Base-by-base conservation (phyloP, 176 grass and related monocot species). In the Typha latifolia region DNA sequence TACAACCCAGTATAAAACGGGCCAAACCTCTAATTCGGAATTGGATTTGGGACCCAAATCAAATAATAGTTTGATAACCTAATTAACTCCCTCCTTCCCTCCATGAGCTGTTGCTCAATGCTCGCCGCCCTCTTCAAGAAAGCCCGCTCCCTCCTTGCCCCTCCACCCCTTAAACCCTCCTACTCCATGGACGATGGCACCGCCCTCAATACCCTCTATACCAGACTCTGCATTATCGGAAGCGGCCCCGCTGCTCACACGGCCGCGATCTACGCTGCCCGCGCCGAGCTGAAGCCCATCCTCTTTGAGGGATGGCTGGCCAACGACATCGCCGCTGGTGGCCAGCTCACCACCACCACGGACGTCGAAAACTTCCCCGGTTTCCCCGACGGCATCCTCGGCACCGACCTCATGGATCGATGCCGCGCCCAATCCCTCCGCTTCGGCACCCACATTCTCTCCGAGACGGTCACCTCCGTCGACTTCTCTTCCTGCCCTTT, bases 301-400 rank as follows among this genome's bases (percentile, higher is more conserved):
- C 80, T 97, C 69, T 93, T 92, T 73, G 86, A 99, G 73, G 94
- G 94, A 14, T 93, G 86, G 83, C 50, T 93, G 51, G 89, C 89
- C 64, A 99, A 99, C 64, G 86, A 90, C 83, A 93, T 99, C 76
- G 83, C 84, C 23, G 82, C 82, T 3, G 89, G 94, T 0, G 94
- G 89, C 0, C 94, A 99, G 81, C 89, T 99, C 73, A 99, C 94
- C 69, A 99, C 94, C 78, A 93, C 94, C 81, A 99, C 89, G 37
- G 89, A 99, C 62, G 94, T 99, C 37, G 89, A 99, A 75, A 99
- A 99, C 79, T 99, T 93, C 85, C 89, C 86, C 6, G 86, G 89
- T 2, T 99, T 99, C 67, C 89, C 48, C 26, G 66, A 80, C 0
- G 94, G 89, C 4, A 81, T 97, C 78, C 66, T 92, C n/a, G 94